phyloP scores from a whole-genome alignment of 192 early-diverging fungal species.

The Entrophospora sp. region DNA sequence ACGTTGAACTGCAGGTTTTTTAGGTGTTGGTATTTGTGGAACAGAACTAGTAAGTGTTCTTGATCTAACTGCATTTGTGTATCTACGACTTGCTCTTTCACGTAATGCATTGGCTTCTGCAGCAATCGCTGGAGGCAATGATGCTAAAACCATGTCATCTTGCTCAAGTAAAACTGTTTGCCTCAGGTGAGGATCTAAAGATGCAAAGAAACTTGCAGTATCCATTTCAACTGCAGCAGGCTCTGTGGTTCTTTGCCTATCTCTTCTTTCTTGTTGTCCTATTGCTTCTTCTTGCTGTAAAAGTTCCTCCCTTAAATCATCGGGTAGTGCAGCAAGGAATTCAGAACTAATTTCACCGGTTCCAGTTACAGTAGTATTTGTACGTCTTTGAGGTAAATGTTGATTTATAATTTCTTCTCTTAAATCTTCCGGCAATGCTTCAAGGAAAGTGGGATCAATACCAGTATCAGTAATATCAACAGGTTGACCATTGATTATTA shows the following conservation, averaged over 20 bases:
- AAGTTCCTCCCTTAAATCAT: conserved; percentile 84
- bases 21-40: conserved; percentile 19
- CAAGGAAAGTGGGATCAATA: conserved; percentile 89
- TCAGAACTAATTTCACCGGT: conserved; percentile 55
- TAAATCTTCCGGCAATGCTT: conserved; percentile 90
- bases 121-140: conserved; percentile 31
- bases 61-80: conserved; percentile 20
- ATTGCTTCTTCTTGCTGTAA: conserved; percentile 62
- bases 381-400: conserved; percentile 44
- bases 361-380: conserved; percentile 23
- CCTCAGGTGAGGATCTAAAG: conserved; percentile 44
- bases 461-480: conserved; percentile 90
- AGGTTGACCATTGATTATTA: conserved; percentile 69
- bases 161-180: conserved; percentile 47
- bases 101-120: conserved; percentile 46
- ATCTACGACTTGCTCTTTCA: conserved; percentile 21
- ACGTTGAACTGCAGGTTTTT: conserved; percentile 35
- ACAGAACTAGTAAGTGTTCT: conserved; percentile 24
- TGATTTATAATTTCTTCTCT: conserved; percentile 86
- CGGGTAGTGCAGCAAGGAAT: conserved; percentile 87
- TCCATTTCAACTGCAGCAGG: conserved; percentile 35
- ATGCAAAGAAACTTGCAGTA: conserved; percentile 45
- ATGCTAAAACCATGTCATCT: conserved; percentile 32
- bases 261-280: conserved; percentile 56
- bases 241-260: conserved; percentile 44